Conservation (phyloP, 2,329 filamentous ascomycete genomes). For the Diaporthe vexans region DNA sequence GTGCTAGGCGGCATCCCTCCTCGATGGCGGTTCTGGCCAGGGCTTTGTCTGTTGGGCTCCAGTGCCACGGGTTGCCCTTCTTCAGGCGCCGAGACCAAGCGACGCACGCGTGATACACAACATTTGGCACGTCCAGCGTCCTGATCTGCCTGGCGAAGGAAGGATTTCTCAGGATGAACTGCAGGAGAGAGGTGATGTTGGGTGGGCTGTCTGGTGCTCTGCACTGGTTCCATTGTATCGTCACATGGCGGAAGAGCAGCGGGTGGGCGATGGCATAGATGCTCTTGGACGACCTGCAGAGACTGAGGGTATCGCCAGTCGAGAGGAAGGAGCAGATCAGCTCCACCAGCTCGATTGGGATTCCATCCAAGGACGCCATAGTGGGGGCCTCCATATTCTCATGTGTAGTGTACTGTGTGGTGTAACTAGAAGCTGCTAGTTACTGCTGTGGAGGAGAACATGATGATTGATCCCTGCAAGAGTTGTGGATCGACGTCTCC, state of each 20-base stretch:
- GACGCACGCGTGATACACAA: background rate
- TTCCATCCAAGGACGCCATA: background rate
- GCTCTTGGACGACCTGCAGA: slow-evolving; percentile 1
- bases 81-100: background rate
- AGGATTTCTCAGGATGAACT: background rate
- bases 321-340: background rate
- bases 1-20: background rate
- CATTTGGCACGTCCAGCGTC: background rate
- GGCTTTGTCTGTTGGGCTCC: background rate
- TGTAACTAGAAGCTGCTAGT: too few relatives aligned
- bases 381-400: too few relatives aligned
- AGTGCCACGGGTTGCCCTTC: background rate
- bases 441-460: too few relatives aligned
- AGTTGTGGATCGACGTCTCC: too few relatives aligned
- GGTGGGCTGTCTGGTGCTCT: background rate
- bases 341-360: background rate
- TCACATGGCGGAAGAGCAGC: background rate
- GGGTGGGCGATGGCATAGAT: background rate
- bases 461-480: too few relatives aligned
- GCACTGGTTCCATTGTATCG: background rate
- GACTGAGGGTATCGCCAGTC: background rate
- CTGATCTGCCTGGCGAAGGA: background rate
- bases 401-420: too few relatives aligned
- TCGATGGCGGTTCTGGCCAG: background rate
- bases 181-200: background rate